Conservation (phyloP, 768 basidiomycete genomes). For the Pluteus cervinus region DNA sequence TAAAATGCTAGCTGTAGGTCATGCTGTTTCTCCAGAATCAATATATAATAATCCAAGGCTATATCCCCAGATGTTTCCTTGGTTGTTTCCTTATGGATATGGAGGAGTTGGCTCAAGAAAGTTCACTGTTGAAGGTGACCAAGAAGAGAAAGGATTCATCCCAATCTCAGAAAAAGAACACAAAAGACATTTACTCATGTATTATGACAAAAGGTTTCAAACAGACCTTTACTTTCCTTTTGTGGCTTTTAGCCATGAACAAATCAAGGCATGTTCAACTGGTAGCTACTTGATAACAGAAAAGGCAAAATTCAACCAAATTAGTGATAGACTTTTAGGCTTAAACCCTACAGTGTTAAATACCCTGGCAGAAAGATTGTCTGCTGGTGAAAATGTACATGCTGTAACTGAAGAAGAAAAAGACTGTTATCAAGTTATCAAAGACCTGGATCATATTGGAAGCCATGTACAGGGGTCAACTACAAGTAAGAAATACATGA, state of each 20-base stretch:
- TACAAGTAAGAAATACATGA: constrained; percentile 16
- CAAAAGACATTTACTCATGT: constrained; percentile 21
- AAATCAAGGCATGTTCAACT: constrained; percentile 24
- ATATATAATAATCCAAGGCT: constrained; percentile 28
- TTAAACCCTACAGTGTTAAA: constrained; percentile 9
- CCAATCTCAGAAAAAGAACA: constrained; percentile 11
- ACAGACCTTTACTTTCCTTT: constrained; percentile 23
- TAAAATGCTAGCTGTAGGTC: constrained; percentile 22
- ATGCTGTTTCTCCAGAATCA: constrained; percentile 16
- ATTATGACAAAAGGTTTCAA: constrained; percentile 31
- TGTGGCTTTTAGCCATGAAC: constrained; percentile 26
- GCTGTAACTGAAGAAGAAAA: constrained; percentile 24
- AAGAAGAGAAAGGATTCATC: too few species aligned
- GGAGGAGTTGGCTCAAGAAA: too few species aligned
- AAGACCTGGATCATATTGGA: constrained; percentile 16
- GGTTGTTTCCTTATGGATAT: too few species aligned
- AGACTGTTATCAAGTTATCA: constrained; percentile 10
- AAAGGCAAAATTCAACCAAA: constrained; percentile 11
- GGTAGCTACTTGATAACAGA: constrained; percentile 16
- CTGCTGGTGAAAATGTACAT: constrained; percentile 16
- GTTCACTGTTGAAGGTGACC: too few species aligned
- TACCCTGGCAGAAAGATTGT: constrained; percentile 10
- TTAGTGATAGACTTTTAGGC: constrained; percentile 10
- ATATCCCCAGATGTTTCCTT: too few species aligned
- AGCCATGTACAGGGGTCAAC: constrained; percentile 14